Base-by-base conservation (phyloP, 805 yeast genomes). In the Starmerella ratchasimensis region DNA sequence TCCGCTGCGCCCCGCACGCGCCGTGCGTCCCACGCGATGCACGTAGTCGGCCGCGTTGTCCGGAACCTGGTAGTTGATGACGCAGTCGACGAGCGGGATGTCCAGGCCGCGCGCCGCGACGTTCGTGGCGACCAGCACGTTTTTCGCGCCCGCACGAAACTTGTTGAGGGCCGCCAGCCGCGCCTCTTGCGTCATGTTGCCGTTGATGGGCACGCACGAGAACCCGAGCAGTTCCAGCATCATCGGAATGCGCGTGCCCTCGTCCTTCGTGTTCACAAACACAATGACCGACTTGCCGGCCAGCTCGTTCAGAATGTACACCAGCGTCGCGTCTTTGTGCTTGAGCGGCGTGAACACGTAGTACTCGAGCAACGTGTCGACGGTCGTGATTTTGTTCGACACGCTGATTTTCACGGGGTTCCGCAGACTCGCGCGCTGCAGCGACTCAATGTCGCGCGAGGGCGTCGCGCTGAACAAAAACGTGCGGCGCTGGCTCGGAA, bases 61-160 rank as follows among this genome's bases (percentile, higher is more conserved):
- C 2, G 98, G 98, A 1, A 96, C 94, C 46, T 88, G 95, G 28
- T 86, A 52, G 55, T 90, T 97, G 21, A 90, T 63, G 4, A 88
- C 97, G 16, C 84, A 60, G 52, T 93, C 98, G 10, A 90, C 96
- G 40, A 83, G 84, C 0, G 94, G 94, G 24, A 90, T 77, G 61
- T 90, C 98, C 17, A 90, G 71, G 31, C 98, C 98, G 56, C 98
- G 69, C 0, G 97, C 95, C 1, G 98, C 96, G 14, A 90, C 95
- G 63, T 90, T 97, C 0, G 98, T 90, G 1, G 97, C 86, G 58
- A 90, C 64, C 20, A 90, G 59, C 1, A 88, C 64, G 43, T 75
- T 77, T 3, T 60, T 58, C 5, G 53, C 50, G 1, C 56, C 51
- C 1, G 67, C 67, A 0, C 75, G 55, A 55, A 88, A 90, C 29